Percentiles rank a stretch among this genome's conserved stretches.
phyloP scores from a whole-genome alignment of 2,329 filamentous ascomycete species.

The Ramularia endophylla region DNA sequence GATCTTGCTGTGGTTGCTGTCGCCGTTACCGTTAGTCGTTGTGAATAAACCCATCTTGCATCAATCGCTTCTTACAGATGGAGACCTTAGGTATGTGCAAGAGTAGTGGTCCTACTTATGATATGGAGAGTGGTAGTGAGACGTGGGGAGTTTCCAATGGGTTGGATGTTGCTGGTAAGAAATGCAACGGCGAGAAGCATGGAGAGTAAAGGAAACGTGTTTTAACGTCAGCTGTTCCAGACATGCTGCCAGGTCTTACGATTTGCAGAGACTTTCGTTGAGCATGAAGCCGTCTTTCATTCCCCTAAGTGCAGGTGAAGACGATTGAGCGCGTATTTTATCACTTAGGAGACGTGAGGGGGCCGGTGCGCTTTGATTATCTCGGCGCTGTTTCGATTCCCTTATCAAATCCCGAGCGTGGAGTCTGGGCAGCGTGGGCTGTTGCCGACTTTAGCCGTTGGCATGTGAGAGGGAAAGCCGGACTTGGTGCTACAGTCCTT shows the following conservation, averaged over 20 bases:
- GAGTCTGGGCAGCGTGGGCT: too few relatives aligned
- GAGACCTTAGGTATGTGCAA: background rate
- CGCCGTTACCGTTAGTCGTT: too few relatives aligned
- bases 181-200: background rate
- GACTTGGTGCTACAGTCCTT: too few relatives aligned
- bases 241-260: background rate
- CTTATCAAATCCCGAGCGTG: too few relatives aligned
- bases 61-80: too few relatives aligned
- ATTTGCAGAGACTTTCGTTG: conserved; percentile 9
- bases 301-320: conserved; percentile 14
- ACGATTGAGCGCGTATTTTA: conserved; percentile 1
- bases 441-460: too few relatives aligned
- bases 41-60: too few relatives aligned
- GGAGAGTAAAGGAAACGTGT: conserved; percentile 1
- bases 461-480: too few relatives aligned
- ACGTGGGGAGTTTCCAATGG: too few relatives aligned
- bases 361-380: too few relatives aligned
- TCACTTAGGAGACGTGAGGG: too few relatives aligned
- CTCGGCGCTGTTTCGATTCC: too few relatives aligned
- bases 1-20: background rate
- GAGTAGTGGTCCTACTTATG: background rate
- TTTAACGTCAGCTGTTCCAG: background rate
- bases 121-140: background rate
- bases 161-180: background rate
- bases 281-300: conserved; percentile 4